A percentile compares a stretch with the other conserved stretches of the same genome.
Conservation (phyloP, 768 basidiomycete genomes). For the Boletus reticuloceps region DNA sequence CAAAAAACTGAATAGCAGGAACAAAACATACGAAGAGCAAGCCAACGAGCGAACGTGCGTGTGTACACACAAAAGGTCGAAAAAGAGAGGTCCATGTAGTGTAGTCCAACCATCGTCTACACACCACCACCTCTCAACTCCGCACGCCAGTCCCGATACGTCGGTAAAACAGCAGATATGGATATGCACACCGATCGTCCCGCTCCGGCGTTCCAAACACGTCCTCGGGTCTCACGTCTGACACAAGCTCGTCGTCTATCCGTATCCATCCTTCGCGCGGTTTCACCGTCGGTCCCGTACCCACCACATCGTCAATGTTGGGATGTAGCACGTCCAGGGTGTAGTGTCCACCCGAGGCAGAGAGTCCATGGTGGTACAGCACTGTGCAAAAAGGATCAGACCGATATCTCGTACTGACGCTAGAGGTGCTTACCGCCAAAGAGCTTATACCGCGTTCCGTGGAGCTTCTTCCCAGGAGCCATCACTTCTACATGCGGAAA, state of each 20-base stretch:
- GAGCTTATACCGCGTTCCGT: conserved; percentile 65
- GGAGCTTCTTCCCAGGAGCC: conserved; percentile 47
- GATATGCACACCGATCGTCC: conserved; percentile 63
- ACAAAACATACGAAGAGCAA: not conserved
- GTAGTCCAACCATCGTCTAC: not conserved
- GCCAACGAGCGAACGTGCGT: not conserved
- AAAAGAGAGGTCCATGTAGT: too few species aligned
- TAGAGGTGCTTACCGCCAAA: conserved; percentile 64
- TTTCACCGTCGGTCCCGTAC: conserved; percentile 12
- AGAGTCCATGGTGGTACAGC: conserved; percentile 90
- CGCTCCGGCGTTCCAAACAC: conserved; percentile 56
- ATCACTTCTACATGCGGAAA: conserved; percentile 49
- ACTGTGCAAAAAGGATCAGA: conserved; percentile 39
- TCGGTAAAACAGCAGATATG: conserved; percentile 85
- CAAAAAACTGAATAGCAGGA: not conserved
- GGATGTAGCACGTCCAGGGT: conserved; percentile 88
- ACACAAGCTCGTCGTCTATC: conserved; percentile 89
- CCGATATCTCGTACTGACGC: not conserved
- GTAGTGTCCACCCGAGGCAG: conserved; percentile 93
- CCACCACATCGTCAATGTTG: conserved; percentile 46
- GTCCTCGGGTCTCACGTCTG: conserved; percentile 65
- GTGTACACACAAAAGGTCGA: not conserved
- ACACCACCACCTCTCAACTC: conserved; percentile 7
- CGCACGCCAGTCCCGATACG: conserved; percentile 39
- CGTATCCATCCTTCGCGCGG: conserved; percentile 81